phyloP scores from a whole-genome alignment of 148 eudicot species.

The Limonium bicolor region DNA sequence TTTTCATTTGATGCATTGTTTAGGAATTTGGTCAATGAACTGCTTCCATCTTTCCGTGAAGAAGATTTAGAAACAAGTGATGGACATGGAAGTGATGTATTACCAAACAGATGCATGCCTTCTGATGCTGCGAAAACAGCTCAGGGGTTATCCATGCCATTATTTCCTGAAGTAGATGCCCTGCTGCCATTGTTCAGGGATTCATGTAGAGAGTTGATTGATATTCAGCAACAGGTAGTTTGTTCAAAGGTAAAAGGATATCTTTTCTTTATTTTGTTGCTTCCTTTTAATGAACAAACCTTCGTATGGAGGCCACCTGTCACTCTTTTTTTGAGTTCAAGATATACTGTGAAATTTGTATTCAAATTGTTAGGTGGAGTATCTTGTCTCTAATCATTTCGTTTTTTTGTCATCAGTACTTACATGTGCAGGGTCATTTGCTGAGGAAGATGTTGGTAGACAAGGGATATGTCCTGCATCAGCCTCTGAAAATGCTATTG shows the following conservation, averaged over 20 bases:
- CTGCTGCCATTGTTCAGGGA: constrained; percentile 64
- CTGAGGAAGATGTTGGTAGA: constrained; percentile 96
- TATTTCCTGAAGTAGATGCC: constrained; percentile 94
- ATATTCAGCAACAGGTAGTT: constrained; percentile 67
- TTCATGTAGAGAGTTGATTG: constrained; percentile 75
- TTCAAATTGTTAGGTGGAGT: no score
- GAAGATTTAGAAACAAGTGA: constrained; percentile 46
- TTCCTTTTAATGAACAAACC: no score
- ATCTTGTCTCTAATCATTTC: no score
- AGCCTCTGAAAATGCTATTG: constrained; percentile 69
- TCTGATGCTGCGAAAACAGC: no score
- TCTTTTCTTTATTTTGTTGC: no score
- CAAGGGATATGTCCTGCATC: constrained; percentile 54
- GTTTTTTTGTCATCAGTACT: no score
- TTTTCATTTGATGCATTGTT: constrained; percentile 96
- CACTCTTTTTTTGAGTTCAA: no score
- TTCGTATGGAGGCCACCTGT: no score
- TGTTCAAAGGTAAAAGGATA: no score
- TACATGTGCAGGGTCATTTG: constrained; percentile 92
- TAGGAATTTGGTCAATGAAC: constrained; percentile 76
- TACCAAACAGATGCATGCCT: no score
- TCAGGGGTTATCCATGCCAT: constrained; percentile 51
- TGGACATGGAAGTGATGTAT: constrained; percentile 48
- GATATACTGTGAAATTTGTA: no score
- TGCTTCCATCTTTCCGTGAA: constrained; percentile 69